phyloP scores from a whole-genome alignment of 1,284 basidiomycete genomes.

The Schizophyllum commune region DNA sequence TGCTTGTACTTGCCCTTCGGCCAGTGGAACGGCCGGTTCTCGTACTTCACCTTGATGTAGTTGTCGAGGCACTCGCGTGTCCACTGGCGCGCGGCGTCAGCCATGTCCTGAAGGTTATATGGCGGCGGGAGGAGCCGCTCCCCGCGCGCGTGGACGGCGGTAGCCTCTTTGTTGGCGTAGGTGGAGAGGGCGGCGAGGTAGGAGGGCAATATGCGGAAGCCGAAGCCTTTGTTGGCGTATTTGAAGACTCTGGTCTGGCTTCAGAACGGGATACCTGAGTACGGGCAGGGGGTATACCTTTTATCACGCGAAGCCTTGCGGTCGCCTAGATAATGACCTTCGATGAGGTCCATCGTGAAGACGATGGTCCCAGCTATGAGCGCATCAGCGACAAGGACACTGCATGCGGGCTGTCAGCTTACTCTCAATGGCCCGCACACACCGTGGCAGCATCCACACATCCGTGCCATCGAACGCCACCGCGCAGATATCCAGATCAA shows the following conservation, averaged over 20 bases:
- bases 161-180: slow-evolving; percentile 1
- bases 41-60: slow-evolving; percentile 6
- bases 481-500: slow-evolving; percentile 15
- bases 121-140: slow-evolving; percentile 4
- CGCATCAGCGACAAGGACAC: slow-evolving; percentile 1
- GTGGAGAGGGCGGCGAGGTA: slow-evolving; percentile 9
- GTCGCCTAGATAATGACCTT: slow-evolving; percentile 10
- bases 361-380: slow-evolving; percentile 8
- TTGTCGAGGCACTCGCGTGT: slow-evolving; percentile 5
- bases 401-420: slow-evolving; percentile 11
- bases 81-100: slow-evolving; percentile 6
- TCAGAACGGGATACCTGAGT: background rate
- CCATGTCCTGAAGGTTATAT: slow-evolving; percentile 5
- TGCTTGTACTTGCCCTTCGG: slow-evolving; percentile 2
- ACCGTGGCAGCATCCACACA: slow-evolving; percentile 14
- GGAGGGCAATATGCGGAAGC: slow-evolving; percentile 12
- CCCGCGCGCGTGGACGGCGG: background rate
- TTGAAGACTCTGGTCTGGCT: slow-evolving; percentile 11
- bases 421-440: slow-evolving; percentile 15
- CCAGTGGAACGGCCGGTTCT: slow-evolving; percentile 8
- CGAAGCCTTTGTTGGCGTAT: slow-evolving; percentile 14
- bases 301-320: slow-evolving; percentile 8
- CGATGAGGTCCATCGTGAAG: slow-evolving; percentile 12
- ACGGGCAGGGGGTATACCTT: slow-evolving; percentile 1
- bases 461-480: slow-evolving; percentile 12